These are phyloP conservation scores for Mrakia frigida DNA, from an alignment of 768 basidiomycete species.

Conservation along the genomic window DNA sequence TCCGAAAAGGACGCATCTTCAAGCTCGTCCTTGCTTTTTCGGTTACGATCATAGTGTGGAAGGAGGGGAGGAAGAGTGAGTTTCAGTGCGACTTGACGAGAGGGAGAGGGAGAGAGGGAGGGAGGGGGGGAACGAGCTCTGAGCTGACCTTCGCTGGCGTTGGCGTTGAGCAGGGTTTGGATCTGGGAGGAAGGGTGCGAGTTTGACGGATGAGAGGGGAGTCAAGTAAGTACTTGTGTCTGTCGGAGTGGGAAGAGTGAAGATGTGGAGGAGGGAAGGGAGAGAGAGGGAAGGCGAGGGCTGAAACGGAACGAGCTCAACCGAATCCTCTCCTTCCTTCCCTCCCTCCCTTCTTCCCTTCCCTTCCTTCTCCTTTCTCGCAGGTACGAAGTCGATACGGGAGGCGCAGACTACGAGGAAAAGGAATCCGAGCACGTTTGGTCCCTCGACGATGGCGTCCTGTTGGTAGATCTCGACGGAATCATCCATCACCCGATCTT, in stretches of 20 bases:
- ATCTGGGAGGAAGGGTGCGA: neutral
- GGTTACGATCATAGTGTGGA: neutral
- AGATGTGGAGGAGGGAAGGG: neutral
- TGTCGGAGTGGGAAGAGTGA: neutral
- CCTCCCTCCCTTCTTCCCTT: neutral
- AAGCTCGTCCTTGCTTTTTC: neutral
- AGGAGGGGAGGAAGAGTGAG: neutral
- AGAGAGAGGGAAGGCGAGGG: neutral
- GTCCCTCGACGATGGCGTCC: neutral
- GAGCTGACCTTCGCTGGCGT: neutral
- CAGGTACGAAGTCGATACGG: neutral
- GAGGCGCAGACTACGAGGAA: neutral
- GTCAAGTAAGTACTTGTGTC: neutral
- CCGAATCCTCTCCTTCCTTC: neutral
- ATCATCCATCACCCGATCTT: neutral
- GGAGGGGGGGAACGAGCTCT: neutral
- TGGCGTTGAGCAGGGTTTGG: neutral
- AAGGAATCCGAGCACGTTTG: neutral
- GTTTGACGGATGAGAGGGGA: neutral
- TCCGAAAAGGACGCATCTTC: neutral
- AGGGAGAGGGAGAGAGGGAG: neutral
- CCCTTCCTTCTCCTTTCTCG: neutral
- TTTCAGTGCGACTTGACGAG: neutral
- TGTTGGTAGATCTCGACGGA: neutral
- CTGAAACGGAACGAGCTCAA: neutral